Evolutionary conservation across 2,329 filamentous ascomycete species (phyloP).

Genomic region (Dactylellina leptospora): DNA sequence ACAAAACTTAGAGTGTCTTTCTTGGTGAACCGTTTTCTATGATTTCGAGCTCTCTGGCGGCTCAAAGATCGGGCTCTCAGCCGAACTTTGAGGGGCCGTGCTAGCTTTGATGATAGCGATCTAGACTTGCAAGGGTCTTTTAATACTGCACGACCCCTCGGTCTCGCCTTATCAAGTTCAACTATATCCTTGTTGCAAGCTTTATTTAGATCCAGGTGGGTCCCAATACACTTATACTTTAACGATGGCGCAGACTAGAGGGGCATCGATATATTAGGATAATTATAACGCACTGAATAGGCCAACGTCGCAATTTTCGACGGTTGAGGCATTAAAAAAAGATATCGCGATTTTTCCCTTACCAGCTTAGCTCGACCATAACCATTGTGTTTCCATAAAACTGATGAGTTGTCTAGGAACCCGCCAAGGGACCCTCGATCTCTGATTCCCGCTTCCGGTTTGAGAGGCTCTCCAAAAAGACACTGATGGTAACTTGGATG

Average conservation of each 20-base stretch:
- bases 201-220: constrained; percentile 5
- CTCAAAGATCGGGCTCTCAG: constrained; percentile 25
- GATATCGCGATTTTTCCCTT: constrained; percentile 12
- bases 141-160: constrained; percentile 9
- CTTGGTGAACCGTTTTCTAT: constrained; percentile 16
- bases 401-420: constrained; percentile 3
- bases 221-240: constrained; percentile 17
- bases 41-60: constrained; percentile 19
- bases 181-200: constrained; percentile 1
- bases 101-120: background rate
- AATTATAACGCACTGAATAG: constrained; percentile 12
- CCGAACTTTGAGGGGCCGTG: constrained; percentile 2
- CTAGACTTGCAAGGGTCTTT: background rate
- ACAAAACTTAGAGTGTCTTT: constrained; percentile 23
- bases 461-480: constrained; percentile 11
- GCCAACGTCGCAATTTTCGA: background rate
- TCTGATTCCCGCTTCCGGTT: constrained; percentile 12
- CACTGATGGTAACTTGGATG: constrained; percentile 13
- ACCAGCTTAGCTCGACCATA: constrained; percentile 21
- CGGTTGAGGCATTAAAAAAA: background rate
- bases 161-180: constrained; percentile 5
- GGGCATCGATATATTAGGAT: background rate
- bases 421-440: constrained; percentile 10
- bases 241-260: constrained; percentile 26
- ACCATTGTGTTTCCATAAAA: constrained; percentile 27